Conservation (phyloP, 164 flowering plant species). For the Buxus sempervirens region DNA sequence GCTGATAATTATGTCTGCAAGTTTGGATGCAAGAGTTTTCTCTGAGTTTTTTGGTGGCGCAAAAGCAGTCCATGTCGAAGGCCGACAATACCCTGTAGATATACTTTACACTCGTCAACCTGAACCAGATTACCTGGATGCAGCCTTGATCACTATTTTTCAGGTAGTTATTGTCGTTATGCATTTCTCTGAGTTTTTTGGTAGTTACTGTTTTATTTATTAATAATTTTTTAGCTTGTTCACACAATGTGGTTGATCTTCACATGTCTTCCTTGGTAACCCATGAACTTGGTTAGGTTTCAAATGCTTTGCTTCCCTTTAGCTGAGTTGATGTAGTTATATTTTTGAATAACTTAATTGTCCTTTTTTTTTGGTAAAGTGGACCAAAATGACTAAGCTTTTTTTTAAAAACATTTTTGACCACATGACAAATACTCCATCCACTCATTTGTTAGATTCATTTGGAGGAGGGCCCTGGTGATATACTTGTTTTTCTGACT, state of each 20-base stretch:
- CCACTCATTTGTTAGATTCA: conserved; percentile 55
- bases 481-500: conserved; percentile 86
- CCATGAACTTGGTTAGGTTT: neutral
- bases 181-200: neutral
- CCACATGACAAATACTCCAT: neutral
- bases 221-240: neutral
- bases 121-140: conserved; percentile 72
- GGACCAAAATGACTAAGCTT: neutral
- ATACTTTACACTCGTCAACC: conserved; percentile 63
- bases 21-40: conserved; percentile 88
- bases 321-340: neutral
- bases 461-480: conserved; percentile 86
- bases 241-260: neutral
- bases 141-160: conserved; percentile 75
- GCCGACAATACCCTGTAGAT: conserved; percentile 84
- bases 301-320: neutral
- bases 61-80: conserved; percentile 85
- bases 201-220: too few relatives aligned
- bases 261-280: neutral
- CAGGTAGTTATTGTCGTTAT: conserved; percentile 50
- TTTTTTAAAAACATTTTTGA: neutral
- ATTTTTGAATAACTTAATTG: neutral
- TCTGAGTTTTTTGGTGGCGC: conserved; percentile 88
- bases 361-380: too few relatives aligned
- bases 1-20: conserved; percentile 93